Base-by-base conservation (phyloP, 2,329 filamentous ascomycete species). In the Davidsoniella neocaledoniae region DNA sequence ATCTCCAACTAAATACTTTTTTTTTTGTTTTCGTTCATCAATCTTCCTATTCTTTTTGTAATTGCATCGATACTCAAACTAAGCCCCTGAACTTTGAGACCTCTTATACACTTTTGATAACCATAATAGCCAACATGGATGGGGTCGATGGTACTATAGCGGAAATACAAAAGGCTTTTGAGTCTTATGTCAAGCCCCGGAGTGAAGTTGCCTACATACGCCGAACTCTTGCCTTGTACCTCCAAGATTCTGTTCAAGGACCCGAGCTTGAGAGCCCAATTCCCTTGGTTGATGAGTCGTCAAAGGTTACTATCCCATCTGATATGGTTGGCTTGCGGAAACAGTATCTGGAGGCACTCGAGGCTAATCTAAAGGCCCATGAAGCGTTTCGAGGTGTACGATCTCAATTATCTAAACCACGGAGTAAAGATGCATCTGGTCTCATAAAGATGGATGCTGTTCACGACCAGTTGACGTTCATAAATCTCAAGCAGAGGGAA, bases 131-230 rank as follows among this genome's bases (percentile, higher is more conserved):
- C 41, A 45, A 43, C 36, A 53, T 53, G 51, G 45, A 37, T 7
- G 26, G 47, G 16, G 17, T 26, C 16, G 36, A 48, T 26, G 44
- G 43, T 26, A 21, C 29, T 39, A 33, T 29, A 16, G 9, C 33
- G 7, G 21, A 38, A 26, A 16, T 53, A n/a, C 29, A 48, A 42
- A 33, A 43, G 25, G 25, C 33, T 16, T 65, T 81, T 19, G 63
- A 66, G 33, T 70, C 72, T 4, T 77, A 69, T 53, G 65, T 79
- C 50, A 74, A 73, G 47, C 68, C 72, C 25, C 69, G 75, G 23
- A 74, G 79, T 51, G 73, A 81, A 55, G 67, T 70, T 45, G 65
- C 69, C 36, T 71, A 72, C 43, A 73, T 81, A 50, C 68, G 74
- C 54, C 72, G 71, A 46, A 63, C 77, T 26, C 58, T 79, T 43